Conservation (phyloP, 768 basidiomycete genomes). For the Paxillus ammoniavirescens region DNA sequence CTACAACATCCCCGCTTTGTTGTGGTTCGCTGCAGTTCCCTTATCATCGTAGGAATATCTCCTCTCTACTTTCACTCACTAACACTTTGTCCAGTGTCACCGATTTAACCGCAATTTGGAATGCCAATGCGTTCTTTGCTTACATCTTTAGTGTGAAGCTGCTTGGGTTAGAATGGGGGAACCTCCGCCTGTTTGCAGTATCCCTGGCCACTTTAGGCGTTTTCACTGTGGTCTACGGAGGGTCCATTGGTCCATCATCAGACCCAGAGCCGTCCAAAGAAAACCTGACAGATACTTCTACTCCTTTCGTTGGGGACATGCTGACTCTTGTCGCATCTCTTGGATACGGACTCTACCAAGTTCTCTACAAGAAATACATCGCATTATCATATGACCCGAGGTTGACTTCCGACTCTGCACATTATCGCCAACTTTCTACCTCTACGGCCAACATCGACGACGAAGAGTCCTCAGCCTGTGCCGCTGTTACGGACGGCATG, state of each 20-base stretch:
- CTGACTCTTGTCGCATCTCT: constrained; percentile 72
- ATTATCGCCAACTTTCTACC: constrained; percentile 46
- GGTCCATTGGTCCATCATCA: constrained; percentile 34
- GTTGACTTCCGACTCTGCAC: constrained; percentile 33
- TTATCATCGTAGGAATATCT: constrained; percentile 60
- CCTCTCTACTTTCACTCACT: constrained; percentile 1
- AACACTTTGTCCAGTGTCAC: constrained; percentile 51
- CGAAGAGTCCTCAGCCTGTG: constrained; percentile 15
- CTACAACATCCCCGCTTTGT: constrained; percentile 59
- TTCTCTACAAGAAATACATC: constrained; percentile 78
- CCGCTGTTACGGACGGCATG: constrained; percentile 28
- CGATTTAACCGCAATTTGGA: constrained; percentile 88
- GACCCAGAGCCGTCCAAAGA: constrained; percentile 13
- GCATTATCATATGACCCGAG: constrained; percentile 69
- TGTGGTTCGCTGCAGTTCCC: constrained; percentile 76
- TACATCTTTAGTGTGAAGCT: constrained; percentile 82
- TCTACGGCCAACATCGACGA: constrained; percentile 32
- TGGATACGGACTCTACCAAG: constrained; percentile 76
- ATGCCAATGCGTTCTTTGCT: constrained; percentile 88
- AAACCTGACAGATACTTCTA: constrained; percentile 27
- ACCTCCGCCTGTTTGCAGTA: constrained; percentile 67
- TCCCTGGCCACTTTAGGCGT: constrained; percentile 80
- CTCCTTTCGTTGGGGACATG: constrained; percentile 70
- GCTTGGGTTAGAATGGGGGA: constrained; percentile 61
- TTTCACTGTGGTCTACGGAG: constrained; percentile 81